A percentile compares a stretch with the other conserved stretches of the same genome.
These are phyloP conservation scores for Pseudevernia furfuracea DNA, from an alignment of 495 filamentous ascomycete species.

Conservation along the genomic window DNA sequence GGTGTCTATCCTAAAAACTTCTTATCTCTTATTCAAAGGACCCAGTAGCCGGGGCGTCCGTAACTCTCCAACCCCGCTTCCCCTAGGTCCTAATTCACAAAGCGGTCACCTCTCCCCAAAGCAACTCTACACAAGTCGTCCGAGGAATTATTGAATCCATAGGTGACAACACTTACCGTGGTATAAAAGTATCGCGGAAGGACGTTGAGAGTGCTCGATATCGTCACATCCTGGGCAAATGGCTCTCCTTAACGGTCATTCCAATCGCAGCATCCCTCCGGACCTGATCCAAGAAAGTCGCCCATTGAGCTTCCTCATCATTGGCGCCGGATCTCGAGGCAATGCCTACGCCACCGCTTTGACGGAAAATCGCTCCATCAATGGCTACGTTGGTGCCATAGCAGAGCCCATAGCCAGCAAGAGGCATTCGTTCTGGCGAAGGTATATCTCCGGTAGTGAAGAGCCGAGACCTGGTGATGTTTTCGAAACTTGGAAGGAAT, in stretches of 20 bases:
- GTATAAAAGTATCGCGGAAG: not conserved
- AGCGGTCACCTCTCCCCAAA: too few species aligned
- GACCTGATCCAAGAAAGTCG: not conserved
- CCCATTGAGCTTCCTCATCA: conserved; percentile 54
- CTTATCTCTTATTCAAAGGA: too few species aligned
- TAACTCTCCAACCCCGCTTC: too few species aligned
- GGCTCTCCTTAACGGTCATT: not conserved
- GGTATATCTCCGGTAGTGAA: conserved; percentile 50
- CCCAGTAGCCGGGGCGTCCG: too few species aligned
- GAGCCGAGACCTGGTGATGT: conserved; percentile 31
- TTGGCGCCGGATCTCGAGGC: conserved; percentile 83
- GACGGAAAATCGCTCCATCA: conserved; percentile 46
- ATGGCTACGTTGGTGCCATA: conserved; percentile 61
- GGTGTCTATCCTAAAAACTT: too few species aligned
- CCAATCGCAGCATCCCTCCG: not conserved
- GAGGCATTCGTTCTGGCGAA: conserved; percentile 55
- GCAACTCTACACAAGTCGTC: not conserved
- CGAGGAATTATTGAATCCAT: not conserved
- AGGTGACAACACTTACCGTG: not conserved
- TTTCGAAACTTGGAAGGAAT: conserved; percentile 69
- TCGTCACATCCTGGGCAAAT: not conserved
- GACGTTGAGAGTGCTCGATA: not conserved
- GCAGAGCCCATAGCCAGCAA: conserved; percentile 78
- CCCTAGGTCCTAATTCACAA: too few species aligned
- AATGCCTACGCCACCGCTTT: conserved; percentile 60